phyloP scores from a whole-genome alignment of 345 rosid genomes.

The Citrus sp. region DNA sequence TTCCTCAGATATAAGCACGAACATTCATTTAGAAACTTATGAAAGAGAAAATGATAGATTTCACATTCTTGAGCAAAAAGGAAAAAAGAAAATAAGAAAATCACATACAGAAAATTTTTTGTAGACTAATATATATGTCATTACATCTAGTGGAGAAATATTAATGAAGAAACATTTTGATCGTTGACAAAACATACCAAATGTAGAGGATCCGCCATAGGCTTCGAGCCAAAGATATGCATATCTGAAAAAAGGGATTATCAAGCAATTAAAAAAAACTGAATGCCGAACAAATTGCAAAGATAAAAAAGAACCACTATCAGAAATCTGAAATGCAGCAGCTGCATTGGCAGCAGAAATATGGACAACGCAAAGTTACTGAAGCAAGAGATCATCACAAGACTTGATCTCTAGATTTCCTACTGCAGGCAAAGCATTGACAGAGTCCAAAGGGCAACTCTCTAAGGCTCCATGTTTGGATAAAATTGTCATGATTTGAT shows the following conservation, averaged over 20 bases:
- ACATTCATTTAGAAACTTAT: background rate
- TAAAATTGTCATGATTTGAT: background rate
- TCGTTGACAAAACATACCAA: constrained; percentile 38
- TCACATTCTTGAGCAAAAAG: background rate
- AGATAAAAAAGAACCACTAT: background rate
- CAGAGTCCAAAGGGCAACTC: background rate
- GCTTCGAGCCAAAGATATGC: constrained; percentile 61
- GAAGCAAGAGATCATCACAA: background rate
- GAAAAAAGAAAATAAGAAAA: background rate
- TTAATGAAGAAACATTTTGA: background rate
- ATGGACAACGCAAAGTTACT: background rate
- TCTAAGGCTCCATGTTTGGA: background rate
- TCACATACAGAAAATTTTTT: background rate
- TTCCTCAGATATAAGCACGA: background rate
- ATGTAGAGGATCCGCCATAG: constrained; percentile 56
- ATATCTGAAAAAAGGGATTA: constrained; percentile 43
- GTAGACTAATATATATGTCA: background rate
- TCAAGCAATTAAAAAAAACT: constrained; percentile 13
- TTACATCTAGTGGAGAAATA: background rate
- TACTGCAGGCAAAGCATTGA: background rate
- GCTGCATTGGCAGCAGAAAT: background rate
- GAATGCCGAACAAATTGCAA: background rate
- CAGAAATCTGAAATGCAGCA: background rate
- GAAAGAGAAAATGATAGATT: background rate
- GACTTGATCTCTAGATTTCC: background rate